These are phyloP conservation scores for Eucalyptus paniculata DNA, from an alignment of 345 rosid genomes.

Conservation along the genomic window DNA sequence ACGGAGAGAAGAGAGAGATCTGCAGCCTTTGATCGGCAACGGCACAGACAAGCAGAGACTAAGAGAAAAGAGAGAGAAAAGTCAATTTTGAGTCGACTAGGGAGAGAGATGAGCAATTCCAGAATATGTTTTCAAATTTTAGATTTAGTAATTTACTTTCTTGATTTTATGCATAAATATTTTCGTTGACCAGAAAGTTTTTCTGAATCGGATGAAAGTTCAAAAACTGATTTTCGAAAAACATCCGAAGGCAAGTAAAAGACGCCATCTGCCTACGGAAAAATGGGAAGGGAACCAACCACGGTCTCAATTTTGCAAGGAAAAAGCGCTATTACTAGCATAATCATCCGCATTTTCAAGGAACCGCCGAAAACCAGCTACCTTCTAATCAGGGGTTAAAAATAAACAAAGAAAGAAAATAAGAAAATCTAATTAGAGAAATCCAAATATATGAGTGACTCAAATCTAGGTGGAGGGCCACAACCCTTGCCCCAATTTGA, in stretches of 20 bases:
- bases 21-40: not conserved
- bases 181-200: not conserved
- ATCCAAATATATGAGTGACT: not conserved
- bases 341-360: not conserved
- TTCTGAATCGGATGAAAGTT: not conserved
- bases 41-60: not conserved
- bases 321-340: not conserved
- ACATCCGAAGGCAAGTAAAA: not conserved
- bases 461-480: not conserved
- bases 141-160: not conserved
- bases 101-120: not conserved
- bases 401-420: not conserved
- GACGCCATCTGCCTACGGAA: not conserved
- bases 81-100: not conserved
- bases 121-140: not conserved
- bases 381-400: not conserved
- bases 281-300: not conserved
- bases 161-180: not conserved
- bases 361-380: not conserved
- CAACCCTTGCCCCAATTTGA: not conserved
- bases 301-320: not conserved
- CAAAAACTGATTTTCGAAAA: no score
- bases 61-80: not conserved
- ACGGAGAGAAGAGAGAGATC: not conserved
- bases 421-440: not conserved